Evolutionary conservation across 78 protist genomes (phyloP).

Genomic region (Dictyostelium brefeldianum): DNA sequence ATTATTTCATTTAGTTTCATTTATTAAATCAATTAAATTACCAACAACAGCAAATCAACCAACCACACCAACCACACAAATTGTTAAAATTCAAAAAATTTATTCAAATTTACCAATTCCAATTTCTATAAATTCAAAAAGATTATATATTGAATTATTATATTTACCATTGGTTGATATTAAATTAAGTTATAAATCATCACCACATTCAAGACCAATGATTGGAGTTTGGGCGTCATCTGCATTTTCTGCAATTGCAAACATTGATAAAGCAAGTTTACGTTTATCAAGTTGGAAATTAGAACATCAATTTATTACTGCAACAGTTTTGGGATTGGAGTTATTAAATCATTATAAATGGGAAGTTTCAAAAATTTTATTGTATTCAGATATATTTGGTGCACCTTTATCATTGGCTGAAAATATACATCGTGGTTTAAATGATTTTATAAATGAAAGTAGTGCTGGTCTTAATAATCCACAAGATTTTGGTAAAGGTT

Average conservation of each 20-base stretch:
- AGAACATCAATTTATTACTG: constrained; percentile 39
- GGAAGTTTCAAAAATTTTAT: constrained; percentile 28
- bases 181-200: constrained; percentile 38
- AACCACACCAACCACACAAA: neutral
- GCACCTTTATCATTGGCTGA: constrained; percentile 59
- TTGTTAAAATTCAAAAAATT: neutral
- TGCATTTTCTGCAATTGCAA: constrained; percentile 13
- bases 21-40: constrained; percentile 17
- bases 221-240: constrained; percentile 42
- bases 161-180: constrained; percentile 27
- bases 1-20: constrained; percentile 11
- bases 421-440: constrained; percentile 26
- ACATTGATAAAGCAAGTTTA: constrained; percentile 66
- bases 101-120: constrained; percentile 49
- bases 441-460: constrained; percentile 48
- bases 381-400: constrained; percentile 64
- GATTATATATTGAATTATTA: constrained; percentile 50
- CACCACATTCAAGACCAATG: constrained; percentile 33
- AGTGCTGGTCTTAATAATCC: neutral
- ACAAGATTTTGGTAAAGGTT: constrained; percentile 6
- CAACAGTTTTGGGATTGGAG: neutral
- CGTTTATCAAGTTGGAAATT: constrained; percentile 35
- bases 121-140: constrained; percentile 39
- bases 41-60: neutral
- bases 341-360: constrained; percentile 45